These are phyloP conservation scores for Clonostachys rhizophaga DNA, from an alignment of 2,329 filamentous ascomycete genomes.

Conservation along the genomic window DNA sequence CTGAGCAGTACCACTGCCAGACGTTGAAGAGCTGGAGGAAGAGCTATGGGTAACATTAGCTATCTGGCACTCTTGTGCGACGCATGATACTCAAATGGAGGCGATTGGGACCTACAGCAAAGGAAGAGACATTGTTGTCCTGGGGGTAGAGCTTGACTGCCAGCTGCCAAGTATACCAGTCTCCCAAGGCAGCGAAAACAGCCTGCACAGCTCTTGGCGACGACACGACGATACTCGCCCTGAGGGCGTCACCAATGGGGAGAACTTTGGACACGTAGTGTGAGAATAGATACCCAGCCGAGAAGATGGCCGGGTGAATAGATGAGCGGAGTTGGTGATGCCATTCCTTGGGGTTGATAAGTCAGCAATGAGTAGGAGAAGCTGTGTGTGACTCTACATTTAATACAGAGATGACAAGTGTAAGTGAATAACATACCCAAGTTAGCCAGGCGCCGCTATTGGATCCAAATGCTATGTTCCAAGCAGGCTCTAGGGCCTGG, in stretches of 20 bases:
- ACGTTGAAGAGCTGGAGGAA: slow-evolving; percentile 37
- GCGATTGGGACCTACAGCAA: slow-evolving; percentile 52
- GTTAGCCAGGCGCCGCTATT: slow-evolving; percentile 85
- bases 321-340: slow-evolving; percentile 80
- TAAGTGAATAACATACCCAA: slow-evolving; percentile 62
- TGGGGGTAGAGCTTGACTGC: slow-evolving; percentile 61
- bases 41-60: slow-evolving; percentile 14
- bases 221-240: slow-evolving; percentile 63
- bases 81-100: not conserved
- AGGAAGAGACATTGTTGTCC: slow-evolving; percentile 58
- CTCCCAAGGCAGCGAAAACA: slow-evolving; percentile 69
- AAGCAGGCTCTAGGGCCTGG: slow-evolving; percentile 91
- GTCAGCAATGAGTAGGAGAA: too few relatives aligned
- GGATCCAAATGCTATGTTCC: slow-evolving; percentile 78
- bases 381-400: not conserved
- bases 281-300: slow-evolving; percentile 62
- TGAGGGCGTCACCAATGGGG: slow-evolving; percentile 45
- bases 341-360: slow-evolving; percentile 69
- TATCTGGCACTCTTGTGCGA: too few relatives aligned
- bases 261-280: slow-evolving; percentile 52
- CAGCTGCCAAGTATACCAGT: slow-evolving; percentile 86
- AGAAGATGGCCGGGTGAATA: slow-evolving; percentile 85
- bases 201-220: slow-evolving; percentile 76
- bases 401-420: not conserved
- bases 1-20: slow-evolving; percentile 97